Evolutionary conservation across 352 stramenopile species (phyloP), one percentile per base, ranked within the genome.

Genomic region (Thraustotheca clavata): DNA sequence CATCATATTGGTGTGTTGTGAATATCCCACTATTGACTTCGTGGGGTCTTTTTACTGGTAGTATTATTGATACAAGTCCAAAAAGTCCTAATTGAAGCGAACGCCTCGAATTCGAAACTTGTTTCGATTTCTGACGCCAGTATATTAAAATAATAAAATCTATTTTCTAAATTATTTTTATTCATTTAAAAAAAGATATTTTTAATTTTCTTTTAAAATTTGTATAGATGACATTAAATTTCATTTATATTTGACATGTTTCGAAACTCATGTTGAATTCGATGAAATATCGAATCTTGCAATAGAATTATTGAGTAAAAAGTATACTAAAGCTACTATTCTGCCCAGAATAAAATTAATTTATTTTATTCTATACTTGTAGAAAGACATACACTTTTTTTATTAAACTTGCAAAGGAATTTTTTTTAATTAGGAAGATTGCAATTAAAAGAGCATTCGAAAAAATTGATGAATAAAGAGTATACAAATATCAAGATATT

Each of bases 371-470:
- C n/a, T n/a, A n/a, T n/a, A n/a, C n/a, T n/a, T n/a, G n/a, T 18
- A 20, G 38, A 43, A 43, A 43, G 20, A 43, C 38, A 43, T 43
- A 43, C 38, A 43, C 38, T 43, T 52, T 24, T 11, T 52, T 24
- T 9, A 9, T 9, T 9, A 9, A 18, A 9, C 7, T n/a, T n/a
- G 11, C 43, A 11, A 52, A 24, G 1, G 12, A 24, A 22, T 50
- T 6, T 52, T 52, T 52, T 52, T 52, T 52, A 50, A 50, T 14
- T 52, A 9, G 11, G 43, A 52, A 52, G 43, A 52, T 52, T 52
- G 43, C 43, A 52, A 52, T 52, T 52, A 52, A 52, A 52, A 52
- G 6, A 3, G 43, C 43, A 31, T 52, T 52, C 43, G 43, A 52
- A 52, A 52, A 52, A 52, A 9, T 9, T 18, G 24, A 14, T 2